Evolutionary conservation across 2,329 filamentous ascomycete species (phyloP), one percentile per base, ranked within the genome.

Genomic region (Aaosphaeria pasadenensis): DNA sequence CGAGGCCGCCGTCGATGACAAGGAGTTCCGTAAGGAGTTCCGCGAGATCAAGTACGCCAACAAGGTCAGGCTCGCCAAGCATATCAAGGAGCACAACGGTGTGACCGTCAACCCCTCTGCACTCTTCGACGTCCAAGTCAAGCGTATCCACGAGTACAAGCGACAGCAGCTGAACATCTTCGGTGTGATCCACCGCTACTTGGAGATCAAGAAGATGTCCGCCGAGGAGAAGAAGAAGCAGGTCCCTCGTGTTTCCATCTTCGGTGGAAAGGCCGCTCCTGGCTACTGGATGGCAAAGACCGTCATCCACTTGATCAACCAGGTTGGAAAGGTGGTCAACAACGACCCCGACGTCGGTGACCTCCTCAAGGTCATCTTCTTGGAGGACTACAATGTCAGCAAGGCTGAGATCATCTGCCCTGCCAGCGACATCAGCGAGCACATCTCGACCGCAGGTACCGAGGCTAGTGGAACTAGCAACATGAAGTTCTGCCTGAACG

Each of bases 221-320:
- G 78, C 89, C 0, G 89, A 91, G 61, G 87, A 96, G 68, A 84
- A 86, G 57, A 92, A 95, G 80, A 94, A 94, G 75, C 80, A 89
- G 51, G 82, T 86, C 40, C 90, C 91, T 11, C 87, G 92, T 44
- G 94, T 97, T 7, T 94, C 88, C 48, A 95, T 99, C 71, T 97
- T 99, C 68, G 94, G 94, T 66, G 94, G 94, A 62, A 99, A 99
- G 76, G 94, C 94, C 29, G 94, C 94, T 2, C 94, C 94, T 0
- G 94, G 94, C 11, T 99, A 99, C 78, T 99, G 94, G 94, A 99
- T 97, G 94, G 94, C 94, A 35, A 99, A 99, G 82, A 95, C 94
- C 38, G 91, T 96, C 58, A 99, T 99, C 61, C 92, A 97, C 68
- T 82, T 99, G 48, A 86, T 99, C 77, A 97, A 96, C 76, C 87